Evolutionary conservation across 306 rosid species (phyloP), one percentile per base, ranked within the genome.

Genomic region (Rosa chinensis): DNA sequence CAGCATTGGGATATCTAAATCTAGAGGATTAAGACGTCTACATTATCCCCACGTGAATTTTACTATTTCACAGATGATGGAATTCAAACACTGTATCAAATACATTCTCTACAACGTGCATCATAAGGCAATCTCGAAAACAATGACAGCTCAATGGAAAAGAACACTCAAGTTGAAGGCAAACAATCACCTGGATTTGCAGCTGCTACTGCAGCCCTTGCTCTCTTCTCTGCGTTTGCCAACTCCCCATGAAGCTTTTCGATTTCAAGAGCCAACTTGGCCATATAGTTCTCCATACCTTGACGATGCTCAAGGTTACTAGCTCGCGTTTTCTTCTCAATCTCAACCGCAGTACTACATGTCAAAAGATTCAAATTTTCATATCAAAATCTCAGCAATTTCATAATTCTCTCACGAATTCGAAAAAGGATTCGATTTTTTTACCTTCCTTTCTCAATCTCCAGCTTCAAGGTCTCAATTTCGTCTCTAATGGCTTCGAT

Each of bases 361-460:
- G 66, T 17, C 4, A 42, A 43, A 1, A 69, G 0, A 37, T 17
- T 10, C 23, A 23, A 42, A 68, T 20, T 17, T 10, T 69, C 18
- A 43, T 0, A 4, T 39, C 25, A 21, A 59, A 62, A 37, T 39
- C 71, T 62, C 25, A 14, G 23, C 18, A 47, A 71, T 25, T 47
- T 47, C 59, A 71, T 28, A 50, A 49, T 72, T 32, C 45, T 50
- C 37, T 5, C 37, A 39, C 17, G 11, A 12, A 17, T 45, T 40
- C 4, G 12, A 59, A 25, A 25, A 25, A 25, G 28, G 28, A 25
- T 25, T 25, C 28, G 28, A 25, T 25, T 25, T 58, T 20, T 16
- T 20, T 85, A 95, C 99, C 99, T 89, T 91, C 99, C 98, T 42
- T 84, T 90, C 78, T 88, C 89, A 86, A 89, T 86, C 73, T 95